A percentile compares a stretch with the other conserved stretches of the same genome.
Conservation (phyloP, 352 stramenopile species). For the Globisporangium paddicum region DNA sequence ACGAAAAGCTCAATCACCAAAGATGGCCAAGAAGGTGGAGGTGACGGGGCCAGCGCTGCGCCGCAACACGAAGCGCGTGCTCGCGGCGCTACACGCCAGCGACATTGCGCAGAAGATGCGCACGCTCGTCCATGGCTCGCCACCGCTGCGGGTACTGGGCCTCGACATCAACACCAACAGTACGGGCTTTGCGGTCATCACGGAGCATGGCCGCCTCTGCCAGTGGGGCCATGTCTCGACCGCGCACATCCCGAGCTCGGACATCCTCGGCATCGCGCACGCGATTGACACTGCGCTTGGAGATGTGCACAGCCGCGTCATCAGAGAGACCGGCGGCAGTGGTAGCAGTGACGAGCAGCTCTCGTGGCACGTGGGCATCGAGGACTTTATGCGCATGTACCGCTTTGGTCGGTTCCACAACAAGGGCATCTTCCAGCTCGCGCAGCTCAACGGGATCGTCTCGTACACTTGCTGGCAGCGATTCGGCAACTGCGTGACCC, state of each 20-base stretch:
- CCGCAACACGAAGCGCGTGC: slow-evolving; percentile 46
- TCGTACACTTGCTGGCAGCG: slow-evolving; percentile 72
- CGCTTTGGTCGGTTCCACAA: slow-evolving; percentile 71
- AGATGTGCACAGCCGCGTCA: slow-evolving; percentile 20
- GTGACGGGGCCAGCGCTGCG: slow-evolving; percentile 15
- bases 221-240: slow-evolving; percentile 63
- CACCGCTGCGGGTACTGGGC: slow-evolving; percentile 54
- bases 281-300: slow-evolving; percentile 42
- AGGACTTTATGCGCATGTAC: slow-evolving; percentile 86
- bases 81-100: slow-evolving; percentile 39
- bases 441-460: slow-evolving; percentile 83
- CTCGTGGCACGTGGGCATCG: slow-evolving; percentile 70
- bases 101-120: slow-evolving; percentile 18
- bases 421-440: slow-evolving; percentile 81
- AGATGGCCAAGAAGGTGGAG: neutral
- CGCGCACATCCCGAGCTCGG: slow-evolving; percentile 46
- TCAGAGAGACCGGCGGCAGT: neutral
- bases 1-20: neutral
- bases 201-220: slow-evolving; percentile 40
- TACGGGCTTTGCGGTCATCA: slow-evolving; percentile 70
- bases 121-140: slow-evolving; percentile 22
- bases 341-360: slow-evolving; percentile 1
- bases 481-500: slow-evolving; percentile 31
- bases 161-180: slow-evolving; percentile 86
- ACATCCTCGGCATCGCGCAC: slow-evolving; percentile 61